Conservation (phyloP, 768 basidiomycete species). For the Chiua virens region DNA sequence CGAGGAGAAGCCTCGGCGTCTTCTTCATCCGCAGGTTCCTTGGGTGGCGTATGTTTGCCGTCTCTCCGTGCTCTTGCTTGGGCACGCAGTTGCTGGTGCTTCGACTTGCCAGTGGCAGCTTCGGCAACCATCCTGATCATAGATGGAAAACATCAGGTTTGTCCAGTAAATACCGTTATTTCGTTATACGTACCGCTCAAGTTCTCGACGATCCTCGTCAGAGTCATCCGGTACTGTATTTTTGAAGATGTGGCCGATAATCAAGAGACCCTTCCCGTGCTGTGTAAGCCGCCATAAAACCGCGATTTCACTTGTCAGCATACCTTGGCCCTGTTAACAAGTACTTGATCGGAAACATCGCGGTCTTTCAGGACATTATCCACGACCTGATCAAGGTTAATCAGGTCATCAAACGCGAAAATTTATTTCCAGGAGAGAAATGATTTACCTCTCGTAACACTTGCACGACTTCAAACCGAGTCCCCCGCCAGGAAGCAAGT, state of each 20-base stretch:
- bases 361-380: constrained; percentile 86
- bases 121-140: constrained; percentile 76
- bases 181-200: constrained; percentile 70
- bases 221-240: constrained; percentile 81
- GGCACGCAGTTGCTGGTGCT: constrained; percentile 42
- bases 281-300: neutral
- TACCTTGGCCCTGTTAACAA: constrained; percentile 86
- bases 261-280: constrained; percentile 66
- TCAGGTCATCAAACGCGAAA: neutral
- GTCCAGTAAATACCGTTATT: neutral
- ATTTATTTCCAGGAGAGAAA: constrained; percentile 1
- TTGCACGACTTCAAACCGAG: constrained; percentile 90
- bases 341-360: constrained; percentile 63
- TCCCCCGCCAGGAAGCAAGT: constrained; percentile 97
- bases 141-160: neutral
- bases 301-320: constrained; percentile 6
- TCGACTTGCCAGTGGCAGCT: constrained; percentile 72
- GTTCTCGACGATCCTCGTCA: constrained; percentile 90
- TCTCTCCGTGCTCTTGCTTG: constrained; percentile 29
- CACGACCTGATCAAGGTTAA: constrained; percentile 49
- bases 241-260: constrained; percentile 91
- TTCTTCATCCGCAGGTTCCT: constrained; percentile 30
- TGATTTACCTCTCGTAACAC: constrained; percentile 69
- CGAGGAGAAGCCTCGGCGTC: constrained; percentile 13
- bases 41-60: constrained; percentile 41